Evolutionary conservation across 75 land plant genomes (phyloP).

Genomic region (Larix kaempferi): DNA sequence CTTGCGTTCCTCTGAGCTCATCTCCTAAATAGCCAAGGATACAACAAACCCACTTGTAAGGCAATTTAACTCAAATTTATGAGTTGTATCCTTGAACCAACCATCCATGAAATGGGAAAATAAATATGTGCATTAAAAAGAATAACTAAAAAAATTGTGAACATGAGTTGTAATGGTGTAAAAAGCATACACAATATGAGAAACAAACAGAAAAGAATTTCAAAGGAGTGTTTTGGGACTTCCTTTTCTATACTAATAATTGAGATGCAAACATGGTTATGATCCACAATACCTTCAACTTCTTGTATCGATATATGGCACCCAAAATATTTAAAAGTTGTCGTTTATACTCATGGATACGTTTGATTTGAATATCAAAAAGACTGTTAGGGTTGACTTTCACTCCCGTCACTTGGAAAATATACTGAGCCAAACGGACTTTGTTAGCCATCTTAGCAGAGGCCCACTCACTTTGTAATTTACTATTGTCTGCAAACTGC

Average conservation of each 20-base stretch:
- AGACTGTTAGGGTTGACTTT: slow-evolving; percentile 62
- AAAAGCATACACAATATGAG: not conserved
- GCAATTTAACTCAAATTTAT: not conserved
- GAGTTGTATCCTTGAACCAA: not conserved
- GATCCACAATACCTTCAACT: slow-evolving; percentile 57
- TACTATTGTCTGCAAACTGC: slow-evolving; percentile 78
- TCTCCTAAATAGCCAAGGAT: slow-evolving; percentile 38
- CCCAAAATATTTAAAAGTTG: slow-evolving; percentile 90
- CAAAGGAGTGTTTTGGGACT: not conserved
- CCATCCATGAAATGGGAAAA: not conserved
- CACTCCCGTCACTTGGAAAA: slow-evolving; percentile 63
- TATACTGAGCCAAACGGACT: slow-evolving; percentile 65
- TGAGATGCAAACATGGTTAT: not conserved
- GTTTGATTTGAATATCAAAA: slow-evolving; percentile 97
- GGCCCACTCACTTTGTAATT: slow-evolving; percentile 78
- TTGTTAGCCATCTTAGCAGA: slow-evolving; percentile 88
- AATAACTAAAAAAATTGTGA: slow-evolving; percentile 1
- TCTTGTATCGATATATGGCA: slow-evolving; percentile 88
- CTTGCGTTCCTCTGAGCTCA: slow-evolving; percentile 73
- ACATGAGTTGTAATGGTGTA: not conserved
- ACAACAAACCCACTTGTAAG: not conserved
- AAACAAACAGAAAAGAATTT: no score
- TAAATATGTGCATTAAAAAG: not conserved
- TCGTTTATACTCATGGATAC: slow-evolving; percentile 97
- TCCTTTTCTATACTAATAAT: not conserved